Conservation (phyloP, 257 asterid species). For the Solanum ossicruentum region DNA sequence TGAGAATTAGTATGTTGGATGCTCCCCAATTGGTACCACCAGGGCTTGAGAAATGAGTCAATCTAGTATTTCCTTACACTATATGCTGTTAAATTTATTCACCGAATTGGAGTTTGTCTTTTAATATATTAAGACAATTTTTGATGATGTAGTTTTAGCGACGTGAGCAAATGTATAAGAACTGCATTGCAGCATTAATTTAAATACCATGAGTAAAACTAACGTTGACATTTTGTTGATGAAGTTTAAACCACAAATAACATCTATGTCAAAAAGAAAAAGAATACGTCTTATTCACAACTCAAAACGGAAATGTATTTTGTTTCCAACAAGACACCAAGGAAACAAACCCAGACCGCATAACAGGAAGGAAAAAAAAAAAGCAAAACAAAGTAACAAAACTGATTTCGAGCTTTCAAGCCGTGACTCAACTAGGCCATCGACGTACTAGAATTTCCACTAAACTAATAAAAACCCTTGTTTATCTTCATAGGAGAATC, state of each 20-base stretch:
- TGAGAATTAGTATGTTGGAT: not conserved
- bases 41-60: not conserved
- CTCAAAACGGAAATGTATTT: not conserved
- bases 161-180: not conserved
- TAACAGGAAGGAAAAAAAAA: not conserved
- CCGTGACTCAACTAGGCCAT: not conserved
- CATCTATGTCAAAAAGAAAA: not conserved
- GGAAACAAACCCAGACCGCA: not conserved
- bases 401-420: not conserved
- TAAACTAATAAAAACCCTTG: conserved; percentile 7
- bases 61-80: not conserved
- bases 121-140: not conserved
- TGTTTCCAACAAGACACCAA: not conserved
- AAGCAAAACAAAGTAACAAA: not conserved
- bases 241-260: not conserved
- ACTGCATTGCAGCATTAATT: not conserved
- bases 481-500: conserved; percentile 32
- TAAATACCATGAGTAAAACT: not conserved
- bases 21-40: not conserved
- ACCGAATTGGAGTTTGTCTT: not conserved
- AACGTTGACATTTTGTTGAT: too few species aligned
- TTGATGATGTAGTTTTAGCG: not conserved
- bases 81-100: not conserved
- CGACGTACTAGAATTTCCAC: not conserved
- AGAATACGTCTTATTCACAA: not conserved